Percentiles rank a stretch among this genome's conserved stretches.
Evolutionary conservation across 257 asterid species (phyloP).

Genomic region (Ligustrum vulgare): DNA sequence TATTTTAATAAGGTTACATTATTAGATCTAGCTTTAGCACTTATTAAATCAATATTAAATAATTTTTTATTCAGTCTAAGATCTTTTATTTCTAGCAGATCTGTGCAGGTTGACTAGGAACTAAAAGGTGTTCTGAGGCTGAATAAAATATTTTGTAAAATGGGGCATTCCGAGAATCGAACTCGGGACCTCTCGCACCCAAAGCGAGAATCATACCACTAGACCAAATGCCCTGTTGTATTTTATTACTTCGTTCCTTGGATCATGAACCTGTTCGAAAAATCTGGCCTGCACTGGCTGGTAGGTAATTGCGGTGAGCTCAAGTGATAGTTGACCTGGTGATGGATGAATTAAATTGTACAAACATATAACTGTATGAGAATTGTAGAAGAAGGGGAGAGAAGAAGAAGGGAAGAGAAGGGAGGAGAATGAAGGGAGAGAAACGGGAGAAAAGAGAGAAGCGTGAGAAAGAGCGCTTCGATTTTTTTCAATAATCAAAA

Average conservation of each 20-base stretch:
- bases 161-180: slow-evolving; percentile 50
- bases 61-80: background rate
- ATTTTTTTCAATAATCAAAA: background rate
- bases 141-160: background rate
- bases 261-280: background rate
- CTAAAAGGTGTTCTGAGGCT: background rate
- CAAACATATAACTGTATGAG: background rate
- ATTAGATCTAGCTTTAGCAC: background rate
- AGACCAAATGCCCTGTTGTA: slow-evolving; percentile 44
- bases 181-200: slow-evolving; percentile 51
- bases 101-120: background rate
- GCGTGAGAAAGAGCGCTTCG: background rate
- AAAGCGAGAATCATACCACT: slow-evolving; percentile 55
- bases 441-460: background rate
- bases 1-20: background rate
- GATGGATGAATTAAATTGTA: background rate
- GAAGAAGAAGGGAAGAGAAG: too few species aligned
- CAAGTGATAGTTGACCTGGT: background rate
- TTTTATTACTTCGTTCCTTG: background rate
- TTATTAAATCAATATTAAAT: background rate
- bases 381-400: background rate
- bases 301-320: background rate
- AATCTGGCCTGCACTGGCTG: background rate
- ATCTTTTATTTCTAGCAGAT: background rate
- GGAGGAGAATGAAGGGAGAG: background rate